phyloP scores from a whole-genome alignment of 306 rosid genomes.

The Prinsepia uniflora region DNA sequence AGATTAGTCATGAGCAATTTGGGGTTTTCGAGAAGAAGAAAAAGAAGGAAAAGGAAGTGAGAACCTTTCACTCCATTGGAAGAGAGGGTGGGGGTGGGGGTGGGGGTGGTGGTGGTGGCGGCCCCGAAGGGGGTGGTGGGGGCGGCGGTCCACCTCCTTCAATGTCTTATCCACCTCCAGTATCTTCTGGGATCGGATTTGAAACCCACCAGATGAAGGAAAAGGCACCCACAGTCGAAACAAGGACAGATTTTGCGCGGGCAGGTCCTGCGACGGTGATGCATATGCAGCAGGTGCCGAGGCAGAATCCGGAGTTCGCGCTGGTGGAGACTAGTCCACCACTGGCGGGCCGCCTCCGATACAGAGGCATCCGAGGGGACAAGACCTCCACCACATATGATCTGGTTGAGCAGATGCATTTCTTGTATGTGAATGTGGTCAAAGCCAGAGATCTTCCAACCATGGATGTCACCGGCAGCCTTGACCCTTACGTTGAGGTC shows the following conservation, averaged over 20 bases:
- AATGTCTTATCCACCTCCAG: constrained; percentile 28
- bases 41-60: constrained; percentile 64
- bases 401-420: constrained; percentile 88
- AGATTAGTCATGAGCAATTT: constrained; percentile 14
- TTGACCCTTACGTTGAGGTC: constrained; percentile 95
- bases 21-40: constrained; percentile 30
- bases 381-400: constrained; percentile 88
- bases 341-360: constrained; percentile 62
- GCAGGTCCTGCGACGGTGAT: constrained; percentile 55
- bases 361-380: constrained; percentile 46
- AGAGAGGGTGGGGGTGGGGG: constrained; percentile 22
- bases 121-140: neutral
- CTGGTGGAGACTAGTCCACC: constrained; percentile 85
- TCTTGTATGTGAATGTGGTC: constrained; percentile 79
- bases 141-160: constrained; percentile 6
- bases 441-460: constrained; percentile 84
- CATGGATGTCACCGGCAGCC: constrained; percentile 85
- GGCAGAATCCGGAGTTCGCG: constrained; percentile 65
- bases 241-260: constrained; percentile 59
- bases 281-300: constrained; percentile 66
- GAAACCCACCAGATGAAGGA: constrained; percentile 14
- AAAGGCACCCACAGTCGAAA: constrained; percentile 19
- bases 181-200: constrained; percentile 6
- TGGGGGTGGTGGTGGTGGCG: constrained; percentile 8
- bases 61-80: constrained; percentile 77